Evolutionary conservation across 805 yeast genomes (phyloP), one percentile per base, ranked within the genome.

Genomic region (Novakomyces olei): DNA sequence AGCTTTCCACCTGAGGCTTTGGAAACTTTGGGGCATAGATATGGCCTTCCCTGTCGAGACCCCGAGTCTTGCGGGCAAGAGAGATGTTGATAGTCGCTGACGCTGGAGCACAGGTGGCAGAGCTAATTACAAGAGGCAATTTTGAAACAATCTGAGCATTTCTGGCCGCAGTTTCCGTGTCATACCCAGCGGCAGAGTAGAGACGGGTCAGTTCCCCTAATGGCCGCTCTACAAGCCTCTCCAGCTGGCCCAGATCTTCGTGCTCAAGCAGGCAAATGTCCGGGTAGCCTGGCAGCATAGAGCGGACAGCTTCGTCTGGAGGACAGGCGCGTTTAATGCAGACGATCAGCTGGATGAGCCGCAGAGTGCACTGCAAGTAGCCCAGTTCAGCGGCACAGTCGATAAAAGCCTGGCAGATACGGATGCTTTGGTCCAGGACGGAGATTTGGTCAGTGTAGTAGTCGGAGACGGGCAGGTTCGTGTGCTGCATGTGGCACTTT

Each of bases 361-460:
- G 60, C 42, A 70, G 39, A 0, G 72, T 79, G 0, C 79, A 66
- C 4, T 61, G 47, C 29, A 72, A 56, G 43, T 68, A 73, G 0
- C 94, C 93, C 41, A 71, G 46, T 43, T 85, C 95, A 2, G 93
- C 69, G 1, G 88, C 71, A 15, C 78, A 79, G 53, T 88, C 99
- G 37, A 85, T 72, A 42, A 67, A 74, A 0, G 96, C 95, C 48
- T 88, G 98, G 34, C 83, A 54, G 39, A 88, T 74, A 65, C 98
- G 92, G 46, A 88, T 58, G 5, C 92, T 70, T 55, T 88, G 98
- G 47, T 91, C 99, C 36, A 88, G 57, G 6, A 88, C 92, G 0
- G 95, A 72, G 9, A 81, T 69, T 0, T 93, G 81, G 51, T 88
- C 98, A 48, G 85, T 96, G 6, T 75, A 61, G 48, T 88, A 88